Conservation (phyloP, 768 basidiomycete species). For the Naganishia vishniacii region DNA sequence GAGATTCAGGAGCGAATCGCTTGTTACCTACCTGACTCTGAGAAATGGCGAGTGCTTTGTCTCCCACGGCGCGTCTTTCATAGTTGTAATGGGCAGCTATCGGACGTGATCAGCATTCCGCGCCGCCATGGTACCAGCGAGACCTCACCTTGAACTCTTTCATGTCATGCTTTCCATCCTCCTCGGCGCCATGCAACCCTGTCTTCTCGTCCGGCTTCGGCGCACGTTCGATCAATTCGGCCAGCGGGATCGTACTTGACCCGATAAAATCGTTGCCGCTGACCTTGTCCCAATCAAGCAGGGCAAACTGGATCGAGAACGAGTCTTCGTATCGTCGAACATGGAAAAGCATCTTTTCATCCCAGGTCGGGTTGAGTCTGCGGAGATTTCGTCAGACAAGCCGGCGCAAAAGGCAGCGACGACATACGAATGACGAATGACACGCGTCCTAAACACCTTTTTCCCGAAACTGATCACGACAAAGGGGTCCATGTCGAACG, state of each 20-base stretch:
- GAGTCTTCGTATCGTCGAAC: constrained; percentile 77
- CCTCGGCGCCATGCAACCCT: constrained; percentile 57
- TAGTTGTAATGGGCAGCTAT: constrained; percentile 58
- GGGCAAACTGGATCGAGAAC: constrained; percentile 70
- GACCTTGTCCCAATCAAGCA: constrained; percentile 94
- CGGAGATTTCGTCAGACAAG: constrained; percentile 63
- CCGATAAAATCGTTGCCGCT: constrained; percentile 77
- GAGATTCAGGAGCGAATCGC: neutral
- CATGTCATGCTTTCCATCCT: constrained; percentile 62
- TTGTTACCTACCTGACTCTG: constrained; percentile 56
- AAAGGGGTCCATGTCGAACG: constrained; percentile 89
- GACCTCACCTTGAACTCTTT: constrained; percentile 57
- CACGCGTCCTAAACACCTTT: constrained; percentile 82
- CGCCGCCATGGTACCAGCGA: neutral
- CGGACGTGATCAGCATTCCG: neutral
- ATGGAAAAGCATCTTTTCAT: constrained; percentile 92
- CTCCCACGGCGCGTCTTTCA: constrained; percentile 66
- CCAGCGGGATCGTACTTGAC: constrained; percentile 65
- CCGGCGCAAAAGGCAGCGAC: neutral
- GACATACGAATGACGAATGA: constrained; percentile 40
- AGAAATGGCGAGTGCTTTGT: constrained; percentile 65
- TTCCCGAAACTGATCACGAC: constrained; percentile 93
- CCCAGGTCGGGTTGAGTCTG: constrained; percentile 74
- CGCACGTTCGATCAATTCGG: constrained; percentile 63
- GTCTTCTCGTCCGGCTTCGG: constrained; percentile 58